phyloP scores from a whole-genome alignment of 176 grass and related monocot species.

The Carex parvula region DNA sequence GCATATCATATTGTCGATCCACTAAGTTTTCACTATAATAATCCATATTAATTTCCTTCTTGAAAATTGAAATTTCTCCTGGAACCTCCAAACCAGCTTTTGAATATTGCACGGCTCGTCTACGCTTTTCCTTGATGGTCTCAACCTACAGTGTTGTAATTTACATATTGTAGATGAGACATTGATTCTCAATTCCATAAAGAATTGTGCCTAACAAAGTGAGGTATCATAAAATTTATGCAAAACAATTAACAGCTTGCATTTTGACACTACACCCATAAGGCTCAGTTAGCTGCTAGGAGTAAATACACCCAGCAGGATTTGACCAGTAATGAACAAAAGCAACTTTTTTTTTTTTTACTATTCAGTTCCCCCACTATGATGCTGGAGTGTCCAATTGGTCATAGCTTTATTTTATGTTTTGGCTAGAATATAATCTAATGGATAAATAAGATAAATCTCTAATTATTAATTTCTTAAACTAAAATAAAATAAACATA shows the following conservation, averaged over 20 bases:
- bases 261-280: background rate
- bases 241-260: background rate
- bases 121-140: constrained; percentile 80
- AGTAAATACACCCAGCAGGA: background rate
- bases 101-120: constrained; percentile 57
- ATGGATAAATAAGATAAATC: background rate
- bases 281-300: background rate
- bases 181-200: background rate
- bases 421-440: background rate
- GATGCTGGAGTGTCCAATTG: background rate
- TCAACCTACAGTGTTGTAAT: constrained; percentile 44
- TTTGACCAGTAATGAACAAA: background rate
- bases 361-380: background rate
- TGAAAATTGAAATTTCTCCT: constrained; percentile 58
- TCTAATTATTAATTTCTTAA: background rate
- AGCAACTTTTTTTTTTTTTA: background rate
- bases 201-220: background rate
- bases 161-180: background rate
- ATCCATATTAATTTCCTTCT: constrained; percentile 27
- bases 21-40: constrained; percentile 32
- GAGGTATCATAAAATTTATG: background rate
- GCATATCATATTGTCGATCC: constrained; percentile 2
- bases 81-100: constrained; percentile 76
- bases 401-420: background rate
- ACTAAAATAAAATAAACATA: background rate